These are phyloP conservation scores for Populus euphratica DNA, from an alignment of 345 rosid genomes.

Conservation along the genomic window DNA sequence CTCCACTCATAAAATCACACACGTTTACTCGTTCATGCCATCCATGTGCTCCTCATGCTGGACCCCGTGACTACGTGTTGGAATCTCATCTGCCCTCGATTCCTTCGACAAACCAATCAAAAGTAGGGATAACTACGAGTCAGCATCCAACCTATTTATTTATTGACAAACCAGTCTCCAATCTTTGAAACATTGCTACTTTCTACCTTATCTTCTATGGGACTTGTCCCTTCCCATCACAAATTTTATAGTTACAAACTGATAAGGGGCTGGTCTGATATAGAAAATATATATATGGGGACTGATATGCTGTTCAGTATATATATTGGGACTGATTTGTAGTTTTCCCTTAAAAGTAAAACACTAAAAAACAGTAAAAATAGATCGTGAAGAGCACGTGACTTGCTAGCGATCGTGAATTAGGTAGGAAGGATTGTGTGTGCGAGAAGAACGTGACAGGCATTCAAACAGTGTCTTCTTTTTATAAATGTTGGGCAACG, in stretches of 20 bases:
- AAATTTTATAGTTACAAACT: background rate
- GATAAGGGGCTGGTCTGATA: background rate
- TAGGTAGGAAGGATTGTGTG: background rate
- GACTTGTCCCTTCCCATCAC: background rate
- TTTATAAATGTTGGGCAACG: conserved; percentile 2
- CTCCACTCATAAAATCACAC: background rate
- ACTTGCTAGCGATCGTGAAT: conserved; percentile 16
- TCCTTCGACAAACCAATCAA: background rate
- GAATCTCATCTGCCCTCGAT: background rate
- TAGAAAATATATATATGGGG: too few relatives aligned
- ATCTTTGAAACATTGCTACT: background rate
- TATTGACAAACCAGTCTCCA: background rate
- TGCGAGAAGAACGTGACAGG: conserved; percentile 31
- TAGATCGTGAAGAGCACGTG: conserved; percentile 37
- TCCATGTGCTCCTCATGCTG: conserved; percentile 21
- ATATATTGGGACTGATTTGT: background rate
- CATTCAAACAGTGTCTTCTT: conserved; percentile 18
- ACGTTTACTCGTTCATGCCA: conserved; percentile 16
- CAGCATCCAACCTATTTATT: background rate
- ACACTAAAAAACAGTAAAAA: background rate
- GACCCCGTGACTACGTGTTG: conserved; percentile 10
- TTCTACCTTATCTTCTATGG: background rate
- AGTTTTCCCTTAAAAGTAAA: background rate
- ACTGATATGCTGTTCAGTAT: too few relatives aligned
- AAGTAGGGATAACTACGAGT: background rate